Evolutionary conservation across 495 filamentous ascomycete genomes (phyloP).

Genomic region (Neurospora sp.): DNA sequence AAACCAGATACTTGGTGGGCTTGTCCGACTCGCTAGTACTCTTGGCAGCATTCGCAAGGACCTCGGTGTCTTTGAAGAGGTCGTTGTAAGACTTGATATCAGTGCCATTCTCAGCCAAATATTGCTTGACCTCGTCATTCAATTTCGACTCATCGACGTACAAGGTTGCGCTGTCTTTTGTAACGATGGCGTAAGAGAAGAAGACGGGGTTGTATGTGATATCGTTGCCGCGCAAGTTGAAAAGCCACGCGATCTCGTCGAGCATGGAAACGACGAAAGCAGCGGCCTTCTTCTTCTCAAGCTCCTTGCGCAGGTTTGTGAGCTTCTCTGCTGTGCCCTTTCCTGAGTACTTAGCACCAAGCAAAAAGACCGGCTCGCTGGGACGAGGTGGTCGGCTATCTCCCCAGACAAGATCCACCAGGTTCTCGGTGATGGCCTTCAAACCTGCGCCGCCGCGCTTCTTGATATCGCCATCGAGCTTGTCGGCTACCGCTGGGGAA

Average conservation of each 20-base stretch:
- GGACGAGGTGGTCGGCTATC: slow-evolving; percentile 61
- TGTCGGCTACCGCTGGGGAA: slow-evolving; percentile 73
- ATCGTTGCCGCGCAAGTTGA: slow-evolving; percentile 90
- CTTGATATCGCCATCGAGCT: slow-evolving; percentile 77
- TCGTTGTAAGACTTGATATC: slow-evolving; percentile 71
- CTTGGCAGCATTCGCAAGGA: slow-evolving; percentile 40
- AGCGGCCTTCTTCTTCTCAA: slow-evolving; percentile 81
- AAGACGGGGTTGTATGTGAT: slow-evolving; percentile 99
- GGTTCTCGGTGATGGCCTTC: slow-evolving; percentile 61
- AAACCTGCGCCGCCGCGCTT: slow-evolving; percentile 74
- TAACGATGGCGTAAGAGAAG: slow-evolving; percentile 91
- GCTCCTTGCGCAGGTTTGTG: slow-evolving; percentile 74
- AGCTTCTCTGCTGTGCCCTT: slow-evolving; percentile 80
- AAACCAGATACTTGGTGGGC: slow-evolving; percentile 70
- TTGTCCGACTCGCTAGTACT: slow-evolving; percentile 16
- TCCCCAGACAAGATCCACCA: slow-evolving; percentile 85
- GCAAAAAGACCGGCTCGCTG: slow-evolving; percentile 61
- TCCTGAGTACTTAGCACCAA: slow-evolving; percentile 65
- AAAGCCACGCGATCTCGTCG: slow-evolving; percentile 97
- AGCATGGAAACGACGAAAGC: slow-evolving; percentile 92
- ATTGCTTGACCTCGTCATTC: slow-evolving; percentile 51
- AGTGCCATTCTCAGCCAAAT: slow-evolving; percentile 61
- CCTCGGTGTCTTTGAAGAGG: slow-evolving; percentile 68
- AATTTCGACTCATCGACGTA: slow-evolving; percentile 80
- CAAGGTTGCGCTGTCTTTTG: slow-evolving; percentile 66